Base-by-base conservation (phyloP, 495 filamentous ascomycete genomes). In the Lophiotrema nucula region DNA sequence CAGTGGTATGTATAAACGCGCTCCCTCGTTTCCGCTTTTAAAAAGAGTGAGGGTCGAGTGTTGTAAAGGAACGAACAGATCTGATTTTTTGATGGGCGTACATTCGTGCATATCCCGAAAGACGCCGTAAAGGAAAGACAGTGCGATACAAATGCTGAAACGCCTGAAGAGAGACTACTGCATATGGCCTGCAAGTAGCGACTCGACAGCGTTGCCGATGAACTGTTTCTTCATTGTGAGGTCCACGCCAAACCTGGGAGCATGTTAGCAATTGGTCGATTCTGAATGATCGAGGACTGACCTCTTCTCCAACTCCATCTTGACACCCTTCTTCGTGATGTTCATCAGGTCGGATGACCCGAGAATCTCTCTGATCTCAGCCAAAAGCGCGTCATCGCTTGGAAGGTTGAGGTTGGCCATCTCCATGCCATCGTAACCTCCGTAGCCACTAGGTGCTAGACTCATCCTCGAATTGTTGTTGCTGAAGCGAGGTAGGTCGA, bases 271-370 rank as follows among this genome's bases (percentile, higher is more conserved):
- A 8, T 35, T 8, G 12, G 2, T 47, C 18, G 8, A 3, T 38
- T 26, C 26, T 18, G 1, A 3, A 8, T 0, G 4, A 48, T 5
- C 12, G n/a, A 3, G 22, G 16, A 53, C 58, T 26, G 21, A 99
- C 61, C 91, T 81, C 66, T 81, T 79, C 76, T 99, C 95, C 54
- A 99, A 74, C 73, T 99, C 95, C 56, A 80, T 72, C 80, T 96
- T 97, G 74, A 99, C 87, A 56, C 87, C 89, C 83, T 97, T 99
- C 86, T 99, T 99, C 59, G 95, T 97, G 25, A 97, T 88, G 10
- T 77, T 89, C 93, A 99, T 99, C 65, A 99, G 76, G 76, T 99
- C 95, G 1, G 90, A 90, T 2, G 88, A 91, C 58, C 84, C 78
- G 45, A 99, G 75, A 51, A 99, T 95, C 64, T 96, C 92, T 37